A percentile compares a stretch with the other conserved stretches of the same genome.
Evolutionary conservation across 371 early-diverging fungal species (phyloP).

Genomic region (Mortierella sp.): DNA sequence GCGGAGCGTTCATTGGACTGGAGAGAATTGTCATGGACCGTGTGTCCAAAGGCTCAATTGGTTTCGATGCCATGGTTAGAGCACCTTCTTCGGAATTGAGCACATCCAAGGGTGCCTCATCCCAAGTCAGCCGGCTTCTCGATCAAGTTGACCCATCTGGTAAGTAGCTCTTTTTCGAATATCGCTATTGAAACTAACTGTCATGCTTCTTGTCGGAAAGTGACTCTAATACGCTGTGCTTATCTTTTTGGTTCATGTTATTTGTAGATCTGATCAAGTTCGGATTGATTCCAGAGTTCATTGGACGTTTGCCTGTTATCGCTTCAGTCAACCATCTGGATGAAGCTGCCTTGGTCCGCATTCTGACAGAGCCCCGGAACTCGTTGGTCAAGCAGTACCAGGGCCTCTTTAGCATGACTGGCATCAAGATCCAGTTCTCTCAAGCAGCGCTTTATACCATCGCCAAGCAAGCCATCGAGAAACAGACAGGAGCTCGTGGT

Average conservation of each 20-base stretch:
- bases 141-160: slow-evolving; percentile 81
- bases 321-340: slow-evolving; percentile 81
- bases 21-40: slow-evolving; percentile 88
- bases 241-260: too few species aligned
- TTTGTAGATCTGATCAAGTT: slow-evolving; percentile 83
- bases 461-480: slow-evolving; percentile 83
- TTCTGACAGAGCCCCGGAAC: slow-evolving; percentile 89
- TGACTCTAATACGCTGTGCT: too few species aligned
- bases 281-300: slow-evolving; percentile 94
- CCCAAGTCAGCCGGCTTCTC: slow-evolving; percentile 58
- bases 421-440: slow-evolving; percentile 82
- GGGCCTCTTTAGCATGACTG: slow-evolving; percentile 78
- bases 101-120: slow-evolving; percentile 35
- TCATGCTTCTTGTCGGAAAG: background rate
- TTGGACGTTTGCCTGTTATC: slow-evolving; percentile 92
- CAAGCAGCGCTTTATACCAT: slow-evolving; percentile 78
- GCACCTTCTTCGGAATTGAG: slow-evolving; percentile 40
- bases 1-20: slow-evolving; percentile 93
- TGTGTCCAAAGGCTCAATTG: slow-evolving; percentile 85
- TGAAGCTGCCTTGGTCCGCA: slow-evolving; percentile 81
- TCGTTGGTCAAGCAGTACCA: slow-evolving; percentile 89
- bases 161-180: slow-evolving; percentile 19
- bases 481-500: slow-evolving; percentile 93
- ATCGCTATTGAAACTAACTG: background rate
- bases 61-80: slow-evolving; percentile 77